These are phyloP conservation scores for Saxophila tyrrhenica DNA, from an alignment of 495 filamentous ascomycete genomes.

Conservation along the genomic window DNA sequence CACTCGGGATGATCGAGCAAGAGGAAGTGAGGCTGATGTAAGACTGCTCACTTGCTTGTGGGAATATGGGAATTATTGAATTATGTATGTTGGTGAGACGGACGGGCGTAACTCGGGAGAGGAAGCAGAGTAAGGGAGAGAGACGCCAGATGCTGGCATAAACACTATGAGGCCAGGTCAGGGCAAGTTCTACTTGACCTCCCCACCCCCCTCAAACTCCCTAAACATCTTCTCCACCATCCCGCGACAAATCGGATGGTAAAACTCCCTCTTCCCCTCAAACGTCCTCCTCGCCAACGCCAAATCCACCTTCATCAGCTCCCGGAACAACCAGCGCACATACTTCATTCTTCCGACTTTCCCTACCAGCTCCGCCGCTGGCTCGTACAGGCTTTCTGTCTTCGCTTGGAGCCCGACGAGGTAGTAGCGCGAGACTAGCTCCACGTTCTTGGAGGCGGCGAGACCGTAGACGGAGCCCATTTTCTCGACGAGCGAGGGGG, in stretches of 20 bases:
- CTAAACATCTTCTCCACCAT: constrained; percentile 74
- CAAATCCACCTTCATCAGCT: constrained; percentile 59
- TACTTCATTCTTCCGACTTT: constrained; percentile 94
- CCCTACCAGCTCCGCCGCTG: constrained; percentile 62
- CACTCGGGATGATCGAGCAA: too few relatives aligned
- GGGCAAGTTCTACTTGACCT: too few relatives aligned
- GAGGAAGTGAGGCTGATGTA: too few relatives aligned
- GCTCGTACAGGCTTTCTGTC: constrained; percentile 51
- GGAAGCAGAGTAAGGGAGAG: too few relatives aligned
- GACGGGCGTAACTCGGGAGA: too few relatives aligned
- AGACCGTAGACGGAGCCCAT: constrained; percentile 67
- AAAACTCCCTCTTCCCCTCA: constrained; percentile 76
- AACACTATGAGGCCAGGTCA: too few relatives aligned
- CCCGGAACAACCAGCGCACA: constrained; percentile 67
- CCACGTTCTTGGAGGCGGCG: constrained; percentile 60
- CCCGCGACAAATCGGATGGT: constrained; percentile 83
- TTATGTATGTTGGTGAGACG: too few relatives aligned
- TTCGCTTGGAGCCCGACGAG: constrained; percentile 64
- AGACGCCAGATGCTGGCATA: too few relatives aligned
- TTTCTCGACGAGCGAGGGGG: constrained; percentile 45
- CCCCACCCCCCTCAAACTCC: too few relatives aligned
- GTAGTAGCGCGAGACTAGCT: constrained; percentile 69
- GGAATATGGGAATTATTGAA: too few relatives aligned
- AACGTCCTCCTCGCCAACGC: constrained; percentile 71
- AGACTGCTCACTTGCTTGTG: too few relatives aligned